Base-by-base conservation (phyloP, 1,139 yeast genomes). In the Suhomyces bolitotheri region DNA sequence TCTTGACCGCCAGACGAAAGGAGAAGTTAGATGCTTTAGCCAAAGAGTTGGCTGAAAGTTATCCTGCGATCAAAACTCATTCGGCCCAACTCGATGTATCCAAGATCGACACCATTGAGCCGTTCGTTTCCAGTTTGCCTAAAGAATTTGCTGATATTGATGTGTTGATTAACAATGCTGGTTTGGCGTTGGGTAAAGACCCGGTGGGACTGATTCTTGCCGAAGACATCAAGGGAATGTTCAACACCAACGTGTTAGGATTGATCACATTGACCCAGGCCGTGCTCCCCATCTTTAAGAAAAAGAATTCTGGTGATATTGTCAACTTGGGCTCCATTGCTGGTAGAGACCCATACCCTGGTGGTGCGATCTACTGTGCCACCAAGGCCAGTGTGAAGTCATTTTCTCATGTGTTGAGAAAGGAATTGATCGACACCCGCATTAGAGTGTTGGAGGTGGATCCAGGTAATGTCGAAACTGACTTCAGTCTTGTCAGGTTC, bases 391-490 rank as follows among this genome's bases (percentile, higher is more conserved):
- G 92, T 14, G 78, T 88, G 21, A 75, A 80, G 45, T 82, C 89
- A 0, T 88, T 88, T 58, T 74, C 90, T 14, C 80, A 80, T 31
- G 73, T 86, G 4, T 70, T 87, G 60, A 76, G 96, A 59, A 84
- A 84, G 60, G 96, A 88, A 59, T 69, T 81, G 54, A 78, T 86
- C 46, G 67, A 71, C 56, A 83, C 95, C 22, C 73, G 76, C 38
- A 78, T 87, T 46, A 73, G 96, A 53, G 89, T 87, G 36, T 76
- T 88, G 49, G 94, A 86, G 57, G 75, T 87, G 33, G 90, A 86
- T 43, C 96, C 96, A 8, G 96, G 96, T 51, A 80, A 83, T 30
- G 95, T 87, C 16, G 88, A 86, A 60, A 88, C 96, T 11, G 96
- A 88, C 53, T 88, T 88, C 57, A 82, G 92, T 6, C 60, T 78